Percentiles rank a stretch among this genome's conserved stretches.
Evolutionary conservation across 2,329 filamentous ascomycete species (phyloP).

Genomic region (Ustilaginoidea virens): DNA sequence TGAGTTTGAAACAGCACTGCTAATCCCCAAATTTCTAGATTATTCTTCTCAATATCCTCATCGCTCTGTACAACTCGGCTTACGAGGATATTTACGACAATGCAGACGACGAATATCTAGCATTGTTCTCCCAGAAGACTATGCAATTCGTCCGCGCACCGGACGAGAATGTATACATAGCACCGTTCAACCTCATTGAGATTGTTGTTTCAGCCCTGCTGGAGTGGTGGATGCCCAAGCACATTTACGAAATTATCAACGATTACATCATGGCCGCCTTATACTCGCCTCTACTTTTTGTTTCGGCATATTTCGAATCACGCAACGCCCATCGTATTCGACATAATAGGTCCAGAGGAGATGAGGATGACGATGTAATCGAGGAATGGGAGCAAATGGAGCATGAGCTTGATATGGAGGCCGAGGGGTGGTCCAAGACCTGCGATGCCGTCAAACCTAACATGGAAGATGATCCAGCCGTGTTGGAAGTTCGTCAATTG

Average conservation of each 20-base stretch:
- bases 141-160: constrained; percentile 94
- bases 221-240: constrained; percentile 86
- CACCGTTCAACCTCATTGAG: constrained; percentile 88
- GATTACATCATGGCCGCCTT: constrained; percentile 75
- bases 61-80: constrained; percentile 91
- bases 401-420: constrained; percentile 60
- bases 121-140: constrained; percentile 83
- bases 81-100: constrained; percentile 93
- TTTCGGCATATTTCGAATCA: constrained; percentile 61
- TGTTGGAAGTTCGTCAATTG: constrained; percentile 50
- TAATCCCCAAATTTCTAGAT: constrained; percentile 21
- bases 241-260: constrained; percentile 65
- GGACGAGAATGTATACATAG: constrained; percentile 96
- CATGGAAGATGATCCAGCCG: constrained; percentile 61
- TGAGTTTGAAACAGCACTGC: neutral
- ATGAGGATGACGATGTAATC: constrained; percentile 74
- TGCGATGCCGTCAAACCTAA: constrained; percentile 67
- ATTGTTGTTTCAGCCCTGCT: constrained; percentile 64
- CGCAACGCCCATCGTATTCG: constrained; percentile 50
- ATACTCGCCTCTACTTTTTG: constrained; percentile 69
- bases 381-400: constrained; percentile 89
- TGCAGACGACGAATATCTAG: constrained; percentile 89
- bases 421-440: constrained; percentile 71
- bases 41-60: constrained; percentile 84
- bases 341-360: constrained; percentile 61